These are phyloP conservation scores for Termitomyces sp. DNA, from an alignment of 768 basidiomycete genomes.

Conservation along the genomic window DNA sequence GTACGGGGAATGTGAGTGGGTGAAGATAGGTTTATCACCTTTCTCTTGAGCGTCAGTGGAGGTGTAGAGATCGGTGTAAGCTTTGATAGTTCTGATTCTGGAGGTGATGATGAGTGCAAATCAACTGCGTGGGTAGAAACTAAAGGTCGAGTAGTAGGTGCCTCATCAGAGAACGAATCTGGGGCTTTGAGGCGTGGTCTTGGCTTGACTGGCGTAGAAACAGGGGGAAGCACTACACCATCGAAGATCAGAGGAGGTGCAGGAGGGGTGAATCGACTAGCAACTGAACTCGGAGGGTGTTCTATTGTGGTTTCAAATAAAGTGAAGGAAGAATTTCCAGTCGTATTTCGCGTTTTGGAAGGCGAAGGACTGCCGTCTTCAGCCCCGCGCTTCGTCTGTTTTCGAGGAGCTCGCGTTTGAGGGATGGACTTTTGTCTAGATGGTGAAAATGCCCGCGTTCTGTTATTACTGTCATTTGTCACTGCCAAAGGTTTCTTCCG, in stretches of 20 bases:
- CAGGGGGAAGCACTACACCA: slow-evolving; percentile 2
- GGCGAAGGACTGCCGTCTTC: slow-evolving; percentile 1
- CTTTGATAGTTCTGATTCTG: background rate
- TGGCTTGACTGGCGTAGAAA: background rate
- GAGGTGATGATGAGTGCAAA: background rate
- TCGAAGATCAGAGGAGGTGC: slow-evolving; percentile 4
- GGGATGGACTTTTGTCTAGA: background rate
- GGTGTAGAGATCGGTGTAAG: background rate
- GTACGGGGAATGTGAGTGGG: slow-evolving; percentile 21
- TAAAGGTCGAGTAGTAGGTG: slow-evolving; percentile 1
- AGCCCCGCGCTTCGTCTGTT: background rate
- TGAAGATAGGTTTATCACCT: slow-evolving; percentile 15
- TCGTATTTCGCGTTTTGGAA: background rate
- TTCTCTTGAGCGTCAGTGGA: slow-evolving; percentile 13
- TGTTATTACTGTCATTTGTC: background rate
- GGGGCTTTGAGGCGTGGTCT: background rate
- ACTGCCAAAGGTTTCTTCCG: slow-evolving; percentile 6
- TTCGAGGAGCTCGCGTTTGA: background rate
- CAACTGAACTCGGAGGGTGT: background rate
- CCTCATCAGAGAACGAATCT: background rate
- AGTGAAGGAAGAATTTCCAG: background rate
- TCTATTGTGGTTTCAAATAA: background rate
- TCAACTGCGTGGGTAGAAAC: background rate
- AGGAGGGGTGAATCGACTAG: background rate
- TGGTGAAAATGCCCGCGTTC: background rate